phyloP scores from a whole-genome alignment of 306 rosid species.

The Corylus americana region DNA sequence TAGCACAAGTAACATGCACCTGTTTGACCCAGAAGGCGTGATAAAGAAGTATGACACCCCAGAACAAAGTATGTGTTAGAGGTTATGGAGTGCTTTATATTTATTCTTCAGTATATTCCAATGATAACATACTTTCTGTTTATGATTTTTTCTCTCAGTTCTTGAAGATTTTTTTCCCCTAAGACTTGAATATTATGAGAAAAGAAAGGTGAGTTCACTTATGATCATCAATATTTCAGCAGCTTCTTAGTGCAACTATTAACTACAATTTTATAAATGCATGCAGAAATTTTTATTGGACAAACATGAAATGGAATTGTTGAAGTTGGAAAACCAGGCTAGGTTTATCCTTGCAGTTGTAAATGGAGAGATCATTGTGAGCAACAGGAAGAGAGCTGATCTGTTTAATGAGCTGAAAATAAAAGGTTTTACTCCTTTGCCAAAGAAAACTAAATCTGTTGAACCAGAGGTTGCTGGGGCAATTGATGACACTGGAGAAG shows the following conservation, averaged over 20 bases:
- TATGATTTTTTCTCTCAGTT: slow-evolving; percentile 48
- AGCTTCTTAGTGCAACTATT: slow-evolving; percentile 13
- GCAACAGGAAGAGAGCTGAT: slow-evolving; percentile 76
- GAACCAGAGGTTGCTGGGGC: slow-evolving; percentile 97
- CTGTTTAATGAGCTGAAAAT: slow-evolving; percentile 68
- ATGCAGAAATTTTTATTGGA: slow-evolving; percentile 68
- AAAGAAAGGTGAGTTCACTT: slow-evolving; percentile 64
- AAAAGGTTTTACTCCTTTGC: slow-evolving; percentile 93
- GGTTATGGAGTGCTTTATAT: background rate
- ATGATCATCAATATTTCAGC: slow-evolving; percentile 2
- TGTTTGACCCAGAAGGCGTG: slow-evolving; percentile 75
- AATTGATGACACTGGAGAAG: slow-evolving; percentile 52
- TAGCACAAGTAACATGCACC: slow-evolving; percentile 87
- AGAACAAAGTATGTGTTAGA: slow-evolving; percentile 65
- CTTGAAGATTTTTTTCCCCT: slow-evolving; percentile 80
- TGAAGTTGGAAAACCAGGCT: slow-evolving; percentile 78
- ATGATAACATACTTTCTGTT: slow-evolving; percentile 4
- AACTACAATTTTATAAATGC: background rate
- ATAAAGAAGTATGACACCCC: slow-evolving; percentile 82
- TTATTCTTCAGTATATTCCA: background rate
- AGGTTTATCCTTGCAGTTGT: slow-evolving; percentile 85
- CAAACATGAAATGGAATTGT: slow-evolving; percentile 59
- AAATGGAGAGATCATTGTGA: slow-evolving; percentile 78
- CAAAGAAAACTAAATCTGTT: slow-evolving; percentile 64
- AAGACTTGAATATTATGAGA: slow-evolving; percentile 71